Evolutionary conservation across 768 basidiomycete species (phyloP).

Genomic region (Trametes punicea): DNA sequence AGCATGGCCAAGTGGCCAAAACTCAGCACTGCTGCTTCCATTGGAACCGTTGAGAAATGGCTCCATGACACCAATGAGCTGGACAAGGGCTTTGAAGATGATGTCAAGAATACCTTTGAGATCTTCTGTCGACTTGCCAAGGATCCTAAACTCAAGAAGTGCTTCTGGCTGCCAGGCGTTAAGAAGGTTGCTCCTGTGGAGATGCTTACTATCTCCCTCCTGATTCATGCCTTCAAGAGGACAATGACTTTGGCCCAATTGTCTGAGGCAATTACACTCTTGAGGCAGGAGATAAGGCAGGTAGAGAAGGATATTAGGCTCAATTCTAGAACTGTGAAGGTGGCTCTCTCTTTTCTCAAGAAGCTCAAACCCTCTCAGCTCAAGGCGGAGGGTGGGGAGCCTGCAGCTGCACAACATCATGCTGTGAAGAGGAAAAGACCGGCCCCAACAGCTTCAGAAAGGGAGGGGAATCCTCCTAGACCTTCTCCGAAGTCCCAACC

Average conservation of each 20-base stretch:
- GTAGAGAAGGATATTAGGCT: slow-evolving; percentile 63
- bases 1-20: slow-evolving; percentile 28
- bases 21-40: slow-evolving; percentile 6
- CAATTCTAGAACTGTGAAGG: slow-evolving; percentile 56
- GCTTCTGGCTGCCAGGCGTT: slow-evolving; percentile 35
- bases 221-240: slow-evolving; percentile 51
- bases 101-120: slow-evolving; percentile 41
- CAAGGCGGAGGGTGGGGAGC: neutral
- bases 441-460: neutral
- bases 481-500: neutral
- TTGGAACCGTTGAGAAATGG: slow-evolving; percentile 26
- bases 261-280: slow-evolving; percentile 41
- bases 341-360: slow-evolving; percentile 51
- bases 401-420: neutral
- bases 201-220: slow-evolving; percentile 52
- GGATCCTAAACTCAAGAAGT: slow-evolving; percentile 32
- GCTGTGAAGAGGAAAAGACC: slow-evolving; percentile 18
- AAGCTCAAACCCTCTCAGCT: slow-evolving; percentile 18
- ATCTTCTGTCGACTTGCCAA: slow-evolving; percentile 46
- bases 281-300: slow-evolving; percentile 54
- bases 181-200: slow-evolving; percentile 67
- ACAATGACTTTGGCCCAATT: slow-evolving; percentile 38
- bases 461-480: neutral
- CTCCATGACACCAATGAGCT: slow-evolving; percentile 29
- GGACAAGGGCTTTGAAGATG: slow-evolving; percentile 28